A percentile compares a stretch with the other conserved stretches of the same genome.
Evolutionary conservation across 2,329 filamentous ascomycete genomes (phyloP).

Genomic region (Thermoascus crustaceus): DNA sequence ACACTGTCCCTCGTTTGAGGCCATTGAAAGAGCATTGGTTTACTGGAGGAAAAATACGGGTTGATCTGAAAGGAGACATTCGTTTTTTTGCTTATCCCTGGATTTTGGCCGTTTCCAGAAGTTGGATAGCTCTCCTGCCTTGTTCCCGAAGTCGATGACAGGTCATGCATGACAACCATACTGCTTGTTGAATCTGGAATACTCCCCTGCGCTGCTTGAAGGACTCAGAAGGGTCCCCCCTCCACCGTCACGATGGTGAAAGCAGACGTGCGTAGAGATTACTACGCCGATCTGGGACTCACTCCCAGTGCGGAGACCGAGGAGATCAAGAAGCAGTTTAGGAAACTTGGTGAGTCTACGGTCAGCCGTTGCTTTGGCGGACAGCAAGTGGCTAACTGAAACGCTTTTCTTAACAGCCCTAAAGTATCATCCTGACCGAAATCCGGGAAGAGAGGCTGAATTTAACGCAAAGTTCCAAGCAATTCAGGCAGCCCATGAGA

Average conservation of each 20-base stretch:
- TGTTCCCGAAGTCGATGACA: background rate
- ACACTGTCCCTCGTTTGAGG: too few species aligned
- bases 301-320: constrained; percentile 57
- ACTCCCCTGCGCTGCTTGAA: constrained; percentile 3
- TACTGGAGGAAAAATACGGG: too few species aligned
- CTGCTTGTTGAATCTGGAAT: background rate
- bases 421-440: constrained; percentile 82
- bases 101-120: too few species aligned
- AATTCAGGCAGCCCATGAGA: constrained; percentile 78
- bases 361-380: background rate
- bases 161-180: background rate
- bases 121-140: too few species aligned
- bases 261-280: constrained; percentile 62
- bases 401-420: constrained; percentile 48
- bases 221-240: constrained; percentile 7
- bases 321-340: constrained; percentile 79
- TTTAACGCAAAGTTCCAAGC: constrained; percentile 75
- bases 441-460: constrained; percentile 72
- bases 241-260: constrained; percentile 53
- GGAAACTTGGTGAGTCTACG: constrained; percentile 61
- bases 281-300: constrained; percentile 77
- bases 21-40: too few species aligned
- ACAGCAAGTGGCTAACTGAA: constrained; percentile 1
- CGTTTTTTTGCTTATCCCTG: too few species aligned
- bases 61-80: too few species aligned